A percentile compares a stretch with the other conserved stretches of the same genome.
These are phyloP conservation scores for Sporisorium exsertum DNA, from an alignment of 1,284 basidiomycete species.

Conservation along the genomic window DNA sequence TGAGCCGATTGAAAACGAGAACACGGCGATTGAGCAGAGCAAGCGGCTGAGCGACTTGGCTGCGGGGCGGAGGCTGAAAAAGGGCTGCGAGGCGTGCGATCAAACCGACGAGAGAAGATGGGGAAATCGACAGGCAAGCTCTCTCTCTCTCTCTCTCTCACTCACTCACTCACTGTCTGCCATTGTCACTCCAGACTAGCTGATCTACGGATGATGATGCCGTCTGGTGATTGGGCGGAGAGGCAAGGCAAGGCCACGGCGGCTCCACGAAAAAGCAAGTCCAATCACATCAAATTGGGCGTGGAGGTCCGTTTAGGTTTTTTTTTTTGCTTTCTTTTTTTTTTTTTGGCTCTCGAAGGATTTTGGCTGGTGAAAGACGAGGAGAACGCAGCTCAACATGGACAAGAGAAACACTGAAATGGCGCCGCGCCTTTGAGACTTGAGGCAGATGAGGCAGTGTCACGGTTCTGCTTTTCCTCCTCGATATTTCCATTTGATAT, in stretches of 20 bases:
- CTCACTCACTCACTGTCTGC: too few species aligned
- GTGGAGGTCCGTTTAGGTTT: neutral
- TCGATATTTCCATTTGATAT: too few species aligned
- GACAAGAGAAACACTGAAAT: neutral
- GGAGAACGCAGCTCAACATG: conserved; percentile 4
- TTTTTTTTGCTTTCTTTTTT: too few species aligned
- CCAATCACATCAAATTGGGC: too few species aligned
- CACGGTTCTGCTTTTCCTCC: too few species aligned
- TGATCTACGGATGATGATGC: neutral
- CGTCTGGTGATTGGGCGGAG: neutral
- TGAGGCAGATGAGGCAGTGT: neutral
- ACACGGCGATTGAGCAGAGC: neutral
- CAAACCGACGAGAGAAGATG: neutral
- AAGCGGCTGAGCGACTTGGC: neutral
- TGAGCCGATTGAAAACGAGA: neutral
- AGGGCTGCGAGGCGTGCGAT: too few species aligned
- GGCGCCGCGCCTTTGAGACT: neutral
- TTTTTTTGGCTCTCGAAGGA: too few species aligned
- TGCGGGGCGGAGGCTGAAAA: neutral
- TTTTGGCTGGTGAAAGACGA: conserved; percentile 2
- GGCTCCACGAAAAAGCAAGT: neutral
- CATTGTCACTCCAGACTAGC: neutral
- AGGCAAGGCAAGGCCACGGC: neutral
- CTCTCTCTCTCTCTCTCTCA: too few species aligned
- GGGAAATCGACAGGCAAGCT: neutral